These are phyloP conservation scores for Peterozyma toletana DNA, from an alignment of 805 yeast species.

Conservation along the genomic window DNA sequence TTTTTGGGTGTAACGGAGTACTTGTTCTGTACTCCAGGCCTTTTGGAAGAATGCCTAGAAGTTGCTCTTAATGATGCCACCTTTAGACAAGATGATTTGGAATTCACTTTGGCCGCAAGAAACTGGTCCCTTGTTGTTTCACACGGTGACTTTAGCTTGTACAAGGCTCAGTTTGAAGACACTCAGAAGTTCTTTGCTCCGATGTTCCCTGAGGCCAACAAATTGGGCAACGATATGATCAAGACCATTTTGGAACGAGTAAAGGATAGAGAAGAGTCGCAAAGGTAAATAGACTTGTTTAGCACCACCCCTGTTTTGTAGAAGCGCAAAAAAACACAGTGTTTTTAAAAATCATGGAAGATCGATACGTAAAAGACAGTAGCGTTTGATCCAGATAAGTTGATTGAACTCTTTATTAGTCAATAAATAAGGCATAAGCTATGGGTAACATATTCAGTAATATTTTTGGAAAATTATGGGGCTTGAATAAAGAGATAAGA, in stretches of 20 bases:
- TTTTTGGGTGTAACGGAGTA: conserved; percentile 93
- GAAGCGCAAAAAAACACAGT: background rate
- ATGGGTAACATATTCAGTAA: conserved; percentile 92
- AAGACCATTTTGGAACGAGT: conserved; percentile 50
- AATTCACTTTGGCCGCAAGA: conserved; percentile 87
- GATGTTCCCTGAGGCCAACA: conserved; percentile 83
- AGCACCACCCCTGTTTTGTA: background rate
- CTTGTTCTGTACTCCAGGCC: conserved; percentile 74
- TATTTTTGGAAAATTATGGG: conserved; percentile 84
- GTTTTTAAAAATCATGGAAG: too few relatives aligned
- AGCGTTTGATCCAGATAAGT: background rate
- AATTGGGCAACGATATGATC: conserved; percentile 91
- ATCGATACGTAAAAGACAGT: background rate
- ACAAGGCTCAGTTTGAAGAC: conserved; percentile 63
- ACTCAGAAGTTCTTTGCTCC: conserved; percentile 82
- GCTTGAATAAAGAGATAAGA: conserved; percentile 81
- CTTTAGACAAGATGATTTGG: conserved; percentile 85
- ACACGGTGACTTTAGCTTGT: conserved; percentile 66
- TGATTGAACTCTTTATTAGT: background rate
- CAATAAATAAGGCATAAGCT: background rate
- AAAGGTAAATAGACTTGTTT: background rate
- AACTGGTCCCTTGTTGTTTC: conserved; percentile 80
- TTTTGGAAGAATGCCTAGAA: conserved; percentile 72
- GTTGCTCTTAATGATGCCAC: conserved; percentile 61
- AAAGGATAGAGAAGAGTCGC: conserved; percentile 15